phyloP scores from a whole-genome alignment of 1,284 basidiomycete species.

The Singerocomus rubriflavus region DNA sequence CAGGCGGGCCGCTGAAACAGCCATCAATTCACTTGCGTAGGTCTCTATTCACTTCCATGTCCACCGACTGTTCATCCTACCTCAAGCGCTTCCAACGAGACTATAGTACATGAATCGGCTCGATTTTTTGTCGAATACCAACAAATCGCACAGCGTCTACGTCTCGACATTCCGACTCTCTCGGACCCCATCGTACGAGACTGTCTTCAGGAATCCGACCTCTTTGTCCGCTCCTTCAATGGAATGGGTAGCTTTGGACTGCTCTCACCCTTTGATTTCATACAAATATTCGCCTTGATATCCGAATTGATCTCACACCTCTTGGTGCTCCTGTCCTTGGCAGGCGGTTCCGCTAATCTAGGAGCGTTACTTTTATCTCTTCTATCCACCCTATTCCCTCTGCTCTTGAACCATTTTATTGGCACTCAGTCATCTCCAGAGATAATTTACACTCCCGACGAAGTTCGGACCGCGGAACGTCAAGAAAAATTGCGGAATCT shows the following conservation, averaged over 20 bases:
- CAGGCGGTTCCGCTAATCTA: slow-evolving; percentile 52
- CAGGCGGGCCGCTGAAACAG: slow-evolving; percentile 59
- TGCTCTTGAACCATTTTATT: slow-evolving; percentile 49
- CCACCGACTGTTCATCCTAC: slow-evolving; percentile 15
- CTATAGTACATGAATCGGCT: slow-evolving; percentile 64
- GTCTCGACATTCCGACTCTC: slow-evolving; percentile 73
- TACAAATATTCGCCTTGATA: slow-evolving; percentile 65
- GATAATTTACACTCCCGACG: slow-evolving; percentile 45
- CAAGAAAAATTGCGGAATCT: slow-evolving; percentile 72
- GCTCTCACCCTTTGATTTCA: slow-evolving; percentile 72
- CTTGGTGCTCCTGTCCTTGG: slow-evolving; percentile 64
- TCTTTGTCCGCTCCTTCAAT: slow-evolving; percentile 72
- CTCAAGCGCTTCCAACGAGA: slow-evolving; percentile 63
- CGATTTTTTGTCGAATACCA: slow-evolving; percentile 70
- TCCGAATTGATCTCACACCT: slow-evolving; percentile 71
- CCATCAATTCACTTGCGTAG: slow-evolving; percentile 71
- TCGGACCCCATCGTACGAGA: slow-evolving; percentile 68
- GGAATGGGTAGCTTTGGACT: slow-evolving; percentile 65
- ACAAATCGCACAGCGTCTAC: slow-evolving; percentile 72
- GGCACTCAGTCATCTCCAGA: slow-evolving; percentile 42
- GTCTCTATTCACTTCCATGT: slow-evolving; percentile 32
- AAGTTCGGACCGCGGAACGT: slow-evolving; percentile 59
- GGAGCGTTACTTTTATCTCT: slow-evolving; percentile 60
- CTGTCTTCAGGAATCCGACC: slow-evolving; percentile 78
- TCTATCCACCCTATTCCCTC: slow-evolving; percentile 52